Conservation (phyloP, 805 yeast genomes). For the Kluyveromyces aestuarii region DNA sequence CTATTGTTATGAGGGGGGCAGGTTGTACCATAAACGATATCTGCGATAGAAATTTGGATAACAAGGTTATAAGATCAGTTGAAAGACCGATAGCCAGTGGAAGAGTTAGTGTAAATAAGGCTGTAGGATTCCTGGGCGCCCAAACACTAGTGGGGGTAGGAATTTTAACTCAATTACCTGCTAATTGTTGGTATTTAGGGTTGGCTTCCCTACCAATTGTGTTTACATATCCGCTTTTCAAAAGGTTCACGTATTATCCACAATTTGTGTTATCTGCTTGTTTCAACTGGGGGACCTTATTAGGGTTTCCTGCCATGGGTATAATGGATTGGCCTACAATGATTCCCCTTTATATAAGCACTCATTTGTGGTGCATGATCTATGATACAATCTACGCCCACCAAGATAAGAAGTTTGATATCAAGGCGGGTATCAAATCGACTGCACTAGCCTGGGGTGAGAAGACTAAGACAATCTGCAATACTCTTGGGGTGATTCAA, state of each 20-base stretch:
- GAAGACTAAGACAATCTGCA: slow-evolving; percentile 59
- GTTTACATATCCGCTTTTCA: slow-evolving; percentile 84
- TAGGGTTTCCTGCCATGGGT: slow-evolving; percentile 96
- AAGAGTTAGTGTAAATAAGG: slow-evolving; percentile 61
- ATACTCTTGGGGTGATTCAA: slow-evolving; percentile 59
- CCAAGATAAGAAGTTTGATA: slow-evolving; percentile 86
- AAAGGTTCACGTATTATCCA: slow-evolving; percentile 92
- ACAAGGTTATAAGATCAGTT: slow-evolving; percentile 77
- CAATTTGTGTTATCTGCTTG: slow-evolving; percentile 74
- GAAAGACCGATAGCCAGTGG: slow-evolving; percentile 93
- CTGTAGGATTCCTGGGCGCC: slow-evolving; percentile 57
- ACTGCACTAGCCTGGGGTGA: slow-evolving; percentile 95
- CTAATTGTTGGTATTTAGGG: slow-evolving; percentile 74
- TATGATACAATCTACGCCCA: slow-evolving; percentile 97
- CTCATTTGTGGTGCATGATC: slow-evolving; percentile 87
- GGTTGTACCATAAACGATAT: slow-evolving; percentile 95
- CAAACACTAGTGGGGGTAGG: slow-evolving; percentile 70
- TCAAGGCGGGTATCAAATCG: slow-evolving; percentile 85
- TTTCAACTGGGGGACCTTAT: slow-evolving; percentile 88
- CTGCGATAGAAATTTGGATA: slow-evolving; percentile 73
- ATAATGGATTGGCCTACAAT: slow-evolving; percentile 69
- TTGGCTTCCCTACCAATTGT: slow-evolving; percentile 73
- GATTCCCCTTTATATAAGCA: slow-evolving; percentile 65
- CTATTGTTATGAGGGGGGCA: slow-evolving; percentile 91
- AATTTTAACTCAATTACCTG: slow-evolving; percentile 63